Evolutionary conservation across 345 rosid species (phyloP).

Genomic region (Lenwebbia sp.): DNA sequence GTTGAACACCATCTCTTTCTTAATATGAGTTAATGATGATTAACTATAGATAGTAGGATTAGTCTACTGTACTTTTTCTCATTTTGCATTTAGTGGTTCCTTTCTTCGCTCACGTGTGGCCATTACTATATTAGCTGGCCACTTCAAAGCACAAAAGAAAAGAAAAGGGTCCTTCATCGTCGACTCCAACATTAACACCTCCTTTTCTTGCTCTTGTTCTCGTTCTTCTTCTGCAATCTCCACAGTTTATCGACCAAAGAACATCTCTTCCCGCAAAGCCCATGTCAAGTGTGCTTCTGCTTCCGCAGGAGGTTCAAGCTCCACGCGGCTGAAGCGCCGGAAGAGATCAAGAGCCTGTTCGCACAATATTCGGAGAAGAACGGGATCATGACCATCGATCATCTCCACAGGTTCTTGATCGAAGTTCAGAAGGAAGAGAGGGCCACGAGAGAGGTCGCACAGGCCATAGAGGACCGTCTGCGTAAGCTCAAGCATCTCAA

Average conservation of each 20-base stretch:
- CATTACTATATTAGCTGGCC: neutral
- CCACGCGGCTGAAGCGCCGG: slow-evolving; percentile 29
- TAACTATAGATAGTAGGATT: neutral
- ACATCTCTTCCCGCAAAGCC: neutral
- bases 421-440: slow-evolving; percentile 29
- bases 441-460: slow-evolving; percentile 33
- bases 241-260: neutral
- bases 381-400: slow-evolving; percentile 28
- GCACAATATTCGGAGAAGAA: slow-evolving; percentile 10
- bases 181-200: neutral
- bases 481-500: slow-evolving; percentile 24
- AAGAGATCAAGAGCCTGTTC: slow-evolving; percentile 21
- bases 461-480: slow-evolving; percentile 31
- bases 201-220: neutral
- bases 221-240: neutral
- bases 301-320: slow-evolving; percentile 44
- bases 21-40: neutral
- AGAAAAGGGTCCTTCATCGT: neutral
- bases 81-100: neutral
- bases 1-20: neutral
- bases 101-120: too few relatives aligned
- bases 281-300: slow-evolving; percentile 30
- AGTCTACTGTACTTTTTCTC: too few relatives aligned
- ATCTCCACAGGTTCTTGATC: slow-evolving; percentile 31
- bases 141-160: neutral